Percentiles rank a stretch among this genome's conserved stretches.
phyloP scores from a whole-genome alignment of 345 rosid genomes.

The Citropsis articulata region DNA sequence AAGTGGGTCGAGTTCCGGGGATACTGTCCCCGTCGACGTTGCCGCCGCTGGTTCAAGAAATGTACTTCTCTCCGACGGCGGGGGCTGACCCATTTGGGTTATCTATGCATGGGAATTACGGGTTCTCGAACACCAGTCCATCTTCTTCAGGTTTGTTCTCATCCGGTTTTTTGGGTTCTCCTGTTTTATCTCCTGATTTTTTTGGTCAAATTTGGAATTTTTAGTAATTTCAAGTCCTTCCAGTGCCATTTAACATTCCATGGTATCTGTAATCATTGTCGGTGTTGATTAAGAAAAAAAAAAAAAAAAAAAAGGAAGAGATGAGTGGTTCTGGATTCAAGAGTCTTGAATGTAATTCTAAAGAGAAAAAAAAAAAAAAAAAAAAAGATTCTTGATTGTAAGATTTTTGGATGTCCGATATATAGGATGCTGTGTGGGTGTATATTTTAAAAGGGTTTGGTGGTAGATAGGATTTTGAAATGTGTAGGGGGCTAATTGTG shows the following conservation, averaged over 20 bases:
- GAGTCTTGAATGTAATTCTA: too few relatives aligned
- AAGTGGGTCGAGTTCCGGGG: slow-evolving; percentile 49
- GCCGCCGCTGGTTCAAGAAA: slow-evolving; percentile 39
- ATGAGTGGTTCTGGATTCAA: neutral
- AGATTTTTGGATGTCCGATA: too few relatives aligned
- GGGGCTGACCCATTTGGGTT: slow-evolving; percentile 12
- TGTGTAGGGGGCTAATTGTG: neutral
- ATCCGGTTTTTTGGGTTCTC: slow-evolving; percentile 31
- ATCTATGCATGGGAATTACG: slow-evolving; percentile 28
- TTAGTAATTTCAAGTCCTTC: slow-evolving; percentile 7
- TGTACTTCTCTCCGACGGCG: slow-evolving; percentile 52
- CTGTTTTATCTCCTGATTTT: slow-evolving; percentile 50
- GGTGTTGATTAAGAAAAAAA: too few relatives aligned
- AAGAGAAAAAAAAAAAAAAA: too few relatives aligned
- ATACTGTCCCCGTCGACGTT: slow-evolving; percentile 68
- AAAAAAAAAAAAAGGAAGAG: neutral
- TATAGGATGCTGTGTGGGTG: too few relatives aligned
- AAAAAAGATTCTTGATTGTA: too few relatives aligned
- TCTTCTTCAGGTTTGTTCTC: slow-evolving; percentile 27
- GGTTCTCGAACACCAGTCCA: slow-evolving; percentile 39
- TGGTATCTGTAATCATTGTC: too few relatives aligned
- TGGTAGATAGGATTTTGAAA: too few relatives aligned
- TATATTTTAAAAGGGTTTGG: too few relatives aligned
- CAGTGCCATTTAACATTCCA: too few relatives aligned
- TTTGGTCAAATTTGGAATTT: slow-evolving; percentile 47